These are phyloP conservation scores for Ceratobasidium sp. DNA, from an alignment of 1,284 basidiomycete genomes.

Conservation along the genomic window DNA sequence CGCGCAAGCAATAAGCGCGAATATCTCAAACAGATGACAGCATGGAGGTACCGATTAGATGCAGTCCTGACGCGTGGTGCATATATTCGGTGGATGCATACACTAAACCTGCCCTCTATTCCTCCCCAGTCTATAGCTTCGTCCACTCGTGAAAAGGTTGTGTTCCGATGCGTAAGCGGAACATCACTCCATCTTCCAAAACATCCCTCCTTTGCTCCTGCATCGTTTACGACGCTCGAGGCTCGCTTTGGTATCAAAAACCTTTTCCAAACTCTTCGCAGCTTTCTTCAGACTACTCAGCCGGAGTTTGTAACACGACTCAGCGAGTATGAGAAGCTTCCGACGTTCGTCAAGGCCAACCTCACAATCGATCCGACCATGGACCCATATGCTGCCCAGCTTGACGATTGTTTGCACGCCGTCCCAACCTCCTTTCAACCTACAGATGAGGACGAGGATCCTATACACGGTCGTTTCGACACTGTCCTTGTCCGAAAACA, in stretches of 20 bases:
- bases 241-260: not conserved
- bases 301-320: not conserved
- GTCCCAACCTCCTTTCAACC: not conserved
- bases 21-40: constrained; percentile 34
- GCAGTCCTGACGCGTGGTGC: not conserved
- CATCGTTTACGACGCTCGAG: not conserved
- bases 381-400: not conserved
- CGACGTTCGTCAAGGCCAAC: not conserved
- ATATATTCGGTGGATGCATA: not conserved
- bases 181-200: not conserved
- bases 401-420: not conserved
- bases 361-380: not conserved
- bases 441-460: not conserved
- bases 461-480: not conserved
- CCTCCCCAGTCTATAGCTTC: not conserved
- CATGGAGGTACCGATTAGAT: not conserved
- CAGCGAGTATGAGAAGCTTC: not conserved
- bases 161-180: not conserved
- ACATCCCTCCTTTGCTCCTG: not conserved
- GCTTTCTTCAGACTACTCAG: not conserved
- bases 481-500: not conserved
- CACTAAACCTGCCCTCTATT: not conserved
- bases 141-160: not conserved
- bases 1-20: constrained; percentile 30
- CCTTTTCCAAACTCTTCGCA: not conserved